Evolutionary conservation across 441 rosid species (phyloP), one percentile per base, ranked within the genome.

Genomic region (Arabidopsis lyrata): DNA sequence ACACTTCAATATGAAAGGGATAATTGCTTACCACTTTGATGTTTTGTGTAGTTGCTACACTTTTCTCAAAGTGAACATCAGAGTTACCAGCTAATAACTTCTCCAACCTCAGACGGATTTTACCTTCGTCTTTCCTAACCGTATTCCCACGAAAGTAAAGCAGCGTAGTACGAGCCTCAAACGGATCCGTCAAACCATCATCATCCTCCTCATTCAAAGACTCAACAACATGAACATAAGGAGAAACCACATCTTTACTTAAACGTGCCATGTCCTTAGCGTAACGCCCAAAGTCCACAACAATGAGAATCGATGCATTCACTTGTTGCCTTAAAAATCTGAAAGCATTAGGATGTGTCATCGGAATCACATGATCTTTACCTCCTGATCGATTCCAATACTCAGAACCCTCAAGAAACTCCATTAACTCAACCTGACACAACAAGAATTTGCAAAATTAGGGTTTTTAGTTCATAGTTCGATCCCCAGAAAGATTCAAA

Each of bases 291-390:
- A 95, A 95, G 78, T 95, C 99, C 64, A 82, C 96, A 79, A 95
- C 91, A 72, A 95, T 60, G 50, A 95, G 91, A 66, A 95, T 86
- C 16, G 98, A 88, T 29, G 97, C 95, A 54, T 95, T 95, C 83
- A 90, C 83, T 84, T 85, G 83, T 66, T 86, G 87, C 62, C 98
- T 85, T 29, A 86, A 89, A 83, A 93, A 95, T 81, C 98, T 87
- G 78, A 95, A 93, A 56, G 99, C 99, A 81, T 95, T 95, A 14
- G 99, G 99, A 86, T 95, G 99, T 58, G 97, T 91, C 96, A 90
- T 91, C 18, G 98, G 93, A 81, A 95, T 85, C 65, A 93, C 90
- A 76, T 93, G 99, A 83, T 95, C 96, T 83, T 88, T 91, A 48
- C 99, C 99, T 60, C 85, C 88, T 62, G 99, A 95, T 67, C 88